Conservation (phyloP, 78 protist species). For the Acrasis kona region DNA sequence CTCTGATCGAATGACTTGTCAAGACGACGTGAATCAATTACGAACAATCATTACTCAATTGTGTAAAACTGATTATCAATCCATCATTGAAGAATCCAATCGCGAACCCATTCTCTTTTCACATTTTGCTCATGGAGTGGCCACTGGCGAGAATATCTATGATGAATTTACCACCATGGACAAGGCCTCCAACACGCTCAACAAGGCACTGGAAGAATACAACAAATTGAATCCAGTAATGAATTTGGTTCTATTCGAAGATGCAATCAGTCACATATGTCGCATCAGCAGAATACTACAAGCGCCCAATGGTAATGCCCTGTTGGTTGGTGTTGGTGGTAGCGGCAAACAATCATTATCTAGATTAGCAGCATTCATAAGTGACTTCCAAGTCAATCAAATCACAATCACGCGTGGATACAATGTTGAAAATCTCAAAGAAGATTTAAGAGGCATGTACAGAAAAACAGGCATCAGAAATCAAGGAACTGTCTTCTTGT, state of each 20-base stretch:
- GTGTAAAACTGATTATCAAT: no score
- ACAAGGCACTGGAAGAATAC: slow-evolving; percentile 29
- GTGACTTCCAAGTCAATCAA: slow-evolving; percentile 39
- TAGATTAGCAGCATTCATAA: slow-evolving; percentile 43
- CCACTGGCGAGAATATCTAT: slow-evolving; percentile 8
- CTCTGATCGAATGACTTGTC: slow-evolving; percentile 46
- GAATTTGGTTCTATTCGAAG: slow-evolving; percentile 58
- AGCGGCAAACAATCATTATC: slow-evolving; percentile 63
- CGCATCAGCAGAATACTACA: slow-evolving; percentile 36
- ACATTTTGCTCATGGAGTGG: no score
- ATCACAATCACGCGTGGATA: slow-evolving; percentile 47
- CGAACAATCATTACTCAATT: no score
- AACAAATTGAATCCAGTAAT: slow-evolving; percentile 43
- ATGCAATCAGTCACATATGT: slow-evolving; percentile 60
- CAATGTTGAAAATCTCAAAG: slow-evolving; percentile 38
- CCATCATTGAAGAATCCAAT: no score
- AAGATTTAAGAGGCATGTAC: slow-evolving; percentile 34
- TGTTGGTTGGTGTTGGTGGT: no score
- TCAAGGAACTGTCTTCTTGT: slow-evolving; percentile 16
- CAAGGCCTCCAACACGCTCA: not conserved
- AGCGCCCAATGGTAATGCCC: slow-evolving; percentile 53
- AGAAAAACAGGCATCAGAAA: slow-evolving; percentile 39
- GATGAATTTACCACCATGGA: not conserved
- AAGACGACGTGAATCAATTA: slow-evolving; percentile 23
- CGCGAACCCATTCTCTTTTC: no score